A percentile compares a stretch with the other conserved stretches of the same genome.
These are phyloP conservation scores for Malassezia globosa DNA, from an alignment of 1,284 basidiomycete genomes.

Conservation along the genomic window DNA sequence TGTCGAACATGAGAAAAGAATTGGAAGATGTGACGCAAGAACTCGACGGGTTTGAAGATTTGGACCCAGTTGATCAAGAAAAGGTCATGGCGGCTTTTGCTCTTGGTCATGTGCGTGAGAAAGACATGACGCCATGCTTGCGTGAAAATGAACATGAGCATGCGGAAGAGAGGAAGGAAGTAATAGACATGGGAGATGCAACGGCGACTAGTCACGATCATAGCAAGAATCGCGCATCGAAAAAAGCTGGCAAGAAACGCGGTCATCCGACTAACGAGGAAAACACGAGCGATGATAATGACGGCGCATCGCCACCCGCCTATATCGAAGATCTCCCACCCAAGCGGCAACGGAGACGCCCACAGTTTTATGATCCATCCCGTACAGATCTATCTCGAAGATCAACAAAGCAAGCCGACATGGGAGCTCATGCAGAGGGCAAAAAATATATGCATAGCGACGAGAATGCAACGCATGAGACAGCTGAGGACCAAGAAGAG, in stretches of 20 bases:
- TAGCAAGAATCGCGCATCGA: too few species aligned
- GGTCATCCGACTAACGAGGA: too few species aligned
- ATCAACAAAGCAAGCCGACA: neutral
- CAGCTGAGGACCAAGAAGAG: neutral
- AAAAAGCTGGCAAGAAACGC: too few species aligned
- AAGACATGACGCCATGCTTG: constrained; percentile 11
- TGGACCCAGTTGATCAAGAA: constrained; percentile 8
- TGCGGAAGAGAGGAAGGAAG: neutral
- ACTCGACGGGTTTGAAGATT: constrained; percentile 15
- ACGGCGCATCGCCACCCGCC: neutral
- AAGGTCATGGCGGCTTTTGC: constrained; percentile 11
- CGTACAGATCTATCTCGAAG: too few species aligned
- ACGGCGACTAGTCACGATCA: too few species aligned
- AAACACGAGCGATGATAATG: constrained; percentile 3
- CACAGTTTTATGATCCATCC: neutral
- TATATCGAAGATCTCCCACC: constrained; percentile 7
- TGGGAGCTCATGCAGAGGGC: neutral
- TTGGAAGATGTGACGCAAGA: constrained; percentile 9
- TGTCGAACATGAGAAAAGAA: constrained; percentile 9
- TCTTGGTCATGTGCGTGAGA: constrained; percentile 9
- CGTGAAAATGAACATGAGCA: constrained; percentile 10
- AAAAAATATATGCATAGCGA: neutral
- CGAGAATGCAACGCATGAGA: neutral
- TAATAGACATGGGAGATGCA: neutral
- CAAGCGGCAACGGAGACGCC: constrained; percentile 7